Percentiles rank a stretch among this genome's conserved stretches.
These are phyloP conservation scores for Aspergillus hancockii DNA, from an alignment of 495 filamentous ascomycete genomes.

Conservation along the genomic window DNA sequence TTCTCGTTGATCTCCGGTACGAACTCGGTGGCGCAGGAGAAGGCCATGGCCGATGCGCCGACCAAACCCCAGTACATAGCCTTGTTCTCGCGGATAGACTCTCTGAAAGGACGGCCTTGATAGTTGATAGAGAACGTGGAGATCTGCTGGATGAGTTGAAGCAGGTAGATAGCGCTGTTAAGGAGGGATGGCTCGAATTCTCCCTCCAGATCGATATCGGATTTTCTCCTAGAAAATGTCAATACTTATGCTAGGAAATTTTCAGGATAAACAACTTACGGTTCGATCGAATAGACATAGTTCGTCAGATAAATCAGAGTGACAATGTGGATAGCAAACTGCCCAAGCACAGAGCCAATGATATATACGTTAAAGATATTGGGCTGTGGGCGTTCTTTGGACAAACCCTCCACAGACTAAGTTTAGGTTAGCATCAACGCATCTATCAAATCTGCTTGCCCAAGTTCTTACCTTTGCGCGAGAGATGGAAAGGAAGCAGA, in stretches of 20 bases:
- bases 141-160: conserved; percentile 98
- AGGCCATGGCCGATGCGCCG: conserved; percentile 83
- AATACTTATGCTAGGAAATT: too few species aligned
- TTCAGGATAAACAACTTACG: conserved; percentile 54
- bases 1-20: conserved; percentile 93
- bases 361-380: conserved; percentile 99
- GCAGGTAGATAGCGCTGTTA: conserved; percentile 95
- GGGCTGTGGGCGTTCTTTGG: conserved; percentile 95
- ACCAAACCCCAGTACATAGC: conserved; percentile 98
- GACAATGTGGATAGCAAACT: conserved; percentile 94
- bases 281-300: conserved; percentile 79
- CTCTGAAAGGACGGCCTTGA: conserved; percentile 96
- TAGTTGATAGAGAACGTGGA: conserved; percentile 99
- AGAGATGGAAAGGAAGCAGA: conserved; percentile 97
- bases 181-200: conserved; percentile 93
- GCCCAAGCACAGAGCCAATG: conserved; percentile 94
- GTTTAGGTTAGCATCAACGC: conserved; percentile 23
- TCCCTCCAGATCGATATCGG: conserved; percentile 84
- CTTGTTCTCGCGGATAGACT: conserved; percentile 90
- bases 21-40: conserved; percentile 95
- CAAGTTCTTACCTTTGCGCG: conserved; percentile 70
- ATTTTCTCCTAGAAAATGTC: conserved; percentile 56
- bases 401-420: conserved; percentile 86
- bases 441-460: neutral
- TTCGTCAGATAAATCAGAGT: conserved; percentile 93